Evolutionary conservation across 225 moss, liverwort and hornwort species (phyloP).

Genomic region (Thuidium tamariscinum): DNA sequence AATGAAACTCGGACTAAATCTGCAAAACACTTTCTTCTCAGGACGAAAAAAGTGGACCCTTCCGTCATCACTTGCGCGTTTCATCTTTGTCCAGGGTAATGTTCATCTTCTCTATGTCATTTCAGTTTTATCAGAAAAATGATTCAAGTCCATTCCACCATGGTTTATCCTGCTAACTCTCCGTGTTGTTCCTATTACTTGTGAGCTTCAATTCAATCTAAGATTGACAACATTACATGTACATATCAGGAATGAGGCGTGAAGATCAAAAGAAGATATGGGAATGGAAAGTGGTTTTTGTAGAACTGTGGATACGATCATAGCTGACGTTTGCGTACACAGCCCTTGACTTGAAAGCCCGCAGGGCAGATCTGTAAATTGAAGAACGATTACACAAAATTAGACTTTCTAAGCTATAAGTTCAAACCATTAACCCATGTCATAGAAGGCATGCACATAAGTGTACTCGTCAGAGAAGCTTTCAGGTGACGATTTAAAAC

Average conservation of each 20-base stretch:
- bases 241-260: not conserved
- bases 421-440: not conserved
- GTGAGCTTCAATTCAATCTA: not conserved
- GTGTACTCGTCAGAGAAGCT: not conserved
- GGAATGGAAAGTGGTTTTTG: not conserved
- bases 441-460: not conserved
- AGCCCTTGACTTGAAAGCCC: slow-evolving; percentile 69
- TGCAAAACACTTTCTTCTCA: not conserved
- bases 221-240: not conserved
- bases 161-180: not conserved
- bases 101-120: not conserved
- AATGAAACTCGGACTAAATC: not conserved
- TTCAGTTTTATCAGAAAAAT: not conserved
- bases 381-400: not conserved
- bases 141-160: not conserved
- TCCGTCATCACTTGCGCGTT: slow-evolving; percentile 28
- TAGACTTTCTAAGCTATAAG: not conserved
- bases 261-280: not conserved
- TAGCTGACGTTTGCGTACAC: slow-evolving; percentile 81
- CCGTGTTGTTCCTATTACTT: not conserved
- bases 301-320: slow-evolving; percentile 60
- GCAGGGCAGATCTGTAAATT: slow-evolving; percentile 67
- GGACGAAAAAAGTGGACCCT: slow-evolving; percentile 24
- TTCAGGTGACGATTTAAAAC: not conserved
- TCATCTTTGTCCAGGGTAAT: slow-evolving; percentile 24